Base-by-base conservation (phyloP, 148 eudicot genomes). In the Agrostemma githago region DNA sequence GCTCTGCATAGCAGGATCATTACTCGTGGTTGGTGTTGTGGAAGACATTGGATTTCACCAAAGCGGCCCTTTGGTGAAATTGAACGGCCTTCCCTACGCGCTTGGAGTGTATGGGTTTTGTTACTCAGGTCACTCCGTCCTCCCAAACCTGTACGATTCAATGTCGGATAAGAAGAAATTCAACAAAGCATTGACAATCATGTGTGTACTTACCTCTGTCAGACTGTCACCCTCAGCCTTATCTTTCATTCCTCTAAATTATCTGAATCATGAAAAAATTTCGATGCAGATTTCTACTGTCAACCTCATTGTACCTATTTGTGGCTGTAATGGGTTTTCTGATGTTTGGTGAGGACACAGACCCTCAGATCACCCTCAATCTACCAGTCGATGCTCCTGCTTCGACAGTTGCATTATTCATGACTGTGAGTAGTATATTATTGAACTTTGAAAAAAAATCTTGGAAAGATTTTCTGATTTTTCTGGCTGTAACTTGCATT, bases 161-260 rank as follows among this genome's bases (percentile, higher is more conserved):
- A 93, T 93, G 98, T 85, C 89, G 15, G 91, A 93, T 60, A 93
- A 93, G 82, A 83, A 82, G 62, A 86, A 94, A 79, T 94, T 91
- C 82, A 85, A 84, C 58, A 73, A 70, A 65, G 97, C 98, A 44
- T 70, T 91, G 15, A 39, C 81, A 53, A 79, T 84, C 73, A 83
- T 85, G 93, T 91, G 34, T 26, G 34, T 26, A 26, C 34, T 26
- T 26, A 51, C 56, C 56, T 51, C 56, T 43, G 46, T 1, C 54
- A 48, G 54, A 48, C 53, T 48, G 53, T 48, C 53, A 48, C 11
- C 53, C 12, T 48, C 1, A 48, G 53, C 10, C 53, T 48, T 48
- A 15, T 43, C n/a, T n/a, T n/a, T n/a, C 5, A 6, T 42, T 72
- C 46, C 5, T 43, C 57, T 44, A 21, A 48, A 6, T 61, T 44